Evolutionary conservation across 2,329 filamentous ascomycete species (phyloP).

Genomic region (Coniochaeta prunicola): DNA sequence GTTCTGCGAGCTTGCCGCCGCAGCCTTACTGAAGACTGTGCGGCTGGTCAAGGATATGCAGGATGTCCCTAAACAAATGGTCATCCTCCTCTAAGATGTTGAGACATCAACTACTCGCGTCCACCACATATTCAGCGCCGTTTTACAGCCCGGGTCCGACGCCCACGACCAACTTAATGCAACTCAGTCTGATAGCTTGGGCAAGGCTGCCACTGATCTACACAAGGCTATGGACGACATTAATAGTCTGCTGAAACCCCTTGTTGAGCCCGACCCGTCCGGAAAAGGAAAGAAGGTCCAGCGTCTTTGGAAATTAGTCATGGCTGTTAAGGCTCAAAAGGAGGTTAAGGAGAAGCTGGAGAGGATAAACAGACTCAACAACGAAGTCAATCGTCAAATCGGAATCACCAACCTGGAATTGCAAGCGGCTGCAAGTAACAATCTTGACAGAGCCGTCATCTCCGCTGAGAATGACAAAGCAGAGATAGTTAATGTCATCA

Average conservation of each 20-base stretch:
- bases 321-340: neutral
- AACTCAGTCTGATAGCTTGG: neutral
- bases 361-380: neutral
- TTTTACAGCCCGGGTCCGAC: neutral
- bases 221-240: neutral
- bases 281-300: neutral
- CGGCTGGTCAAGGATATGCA: neutral
- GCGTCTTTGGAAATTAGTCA: neutral
- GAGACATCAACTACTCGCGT: neutral
- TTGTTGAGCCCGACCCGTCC: neutral
- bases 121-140: neutral
- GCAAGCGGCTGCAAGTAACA: neutral
- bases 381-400: neutral
- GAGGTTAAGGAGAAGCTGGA: neutral
- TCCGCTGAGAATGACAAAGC: neutral
- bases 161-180: neutral
- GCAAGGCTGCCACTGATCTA: neutral
- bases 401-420: neutral
- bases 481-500: neutral
- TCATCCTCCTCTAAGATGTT: neutral
- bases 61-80: neutral
- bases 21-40: neutral
- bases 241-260: neutral
- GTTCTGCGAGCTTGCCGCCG: neutral
- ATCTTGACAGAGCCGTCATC: neutral